These are phyloP conservation scores for Yamadazyma olivae DNA, from an alignment of 805 yeast genomes.

Conservation along the genomic window DNA sequence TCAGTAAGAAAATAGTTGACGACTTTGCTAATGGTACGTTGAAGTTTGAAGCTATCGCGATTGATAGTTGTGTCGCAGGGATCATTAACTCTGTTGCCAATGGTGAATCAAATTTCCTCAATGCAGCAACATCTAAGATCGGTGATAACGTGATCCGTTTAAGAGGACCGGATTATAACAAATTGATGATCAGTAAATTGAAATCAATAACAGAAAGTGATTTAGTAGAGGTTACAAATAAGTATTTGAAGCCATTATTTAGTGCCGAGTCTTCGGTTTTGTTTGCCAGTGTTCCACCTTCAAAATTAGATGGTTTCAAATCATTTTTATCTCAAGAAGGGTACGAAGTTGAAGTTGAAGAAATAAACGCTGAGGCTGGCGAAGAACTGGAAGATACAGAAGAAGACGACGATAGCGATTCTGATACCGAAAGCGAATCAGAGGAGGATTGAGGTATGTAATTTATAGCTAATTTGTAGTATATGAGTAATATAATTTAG, in stretches of 20 bases:
- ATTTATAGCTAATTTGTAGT: too few relatives aligned
- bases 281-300: slow-evolving; percentile 73
- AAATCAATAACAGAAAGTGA: slow-evolving; percentile 53
- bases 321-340: slow-evolving; percentile 51
- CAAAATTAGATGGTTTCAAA: slow-evolving; percentile 47
- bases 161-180: slow-evolving; percentile 67
- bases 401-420: neutral
- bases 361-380: slow-evolving; percentile 19
- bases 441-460: too few relatives aligned
- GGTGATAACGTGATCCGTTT: slow-evolving; percentile 62
- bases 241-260: slow-evolving; percentile 67
- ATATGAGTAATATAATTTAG: too few relatives aligned
- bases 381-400: slow-evolving; percentile 19
- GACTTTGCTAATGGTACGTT: slow-evolving; percentile 54
- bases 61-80: slow-evolving; percentile 74
- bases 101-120: slow-evolving; percentile 58
- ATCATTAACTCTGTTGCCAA: slow-evolving; percentile 72
- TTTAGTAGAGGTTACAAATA: slow-evolving; percentile 45
- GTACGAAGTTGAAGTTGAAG: slow-evolving; percentile 58
- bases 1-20: slow-evolving; percentile 62
- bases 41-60: slow-evolving; percentile 53
- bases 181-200: slow-evolving; percentile 50
- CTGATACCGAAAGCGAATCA: slow-evolving; percentile 12
- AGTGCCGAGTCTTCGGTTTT: slow-evolving; percentile 51
- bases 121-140: slow-evolving; percentile 66